These are phyloP conservation scores for Apium graveolens DNA, from an alignment of 129 eudicot genomes.

Conservation along the genomic window DNA sequence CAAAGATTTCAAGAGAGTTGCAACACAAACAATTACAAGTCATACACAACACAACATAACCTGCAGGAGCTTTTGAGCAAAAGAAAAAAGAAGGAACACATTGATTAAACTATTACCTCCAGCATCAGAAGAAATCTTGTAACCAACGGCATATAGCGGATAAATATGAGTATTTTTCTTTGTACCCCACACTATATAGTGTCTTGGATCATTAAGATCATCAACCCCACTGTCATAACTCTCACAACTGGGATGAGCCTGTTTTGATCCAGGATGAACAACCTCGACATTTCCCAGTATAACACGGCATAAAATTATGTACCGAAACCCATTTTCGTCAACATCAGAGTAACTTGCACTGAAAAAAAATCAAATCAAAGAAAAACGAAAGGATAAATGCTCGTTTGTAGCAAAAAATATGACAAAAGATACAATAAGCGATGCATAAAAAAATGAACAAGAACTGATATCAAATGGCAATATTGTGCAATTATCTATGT, in stretches of 20 bases:
- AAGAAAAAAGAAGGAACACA: neutral
- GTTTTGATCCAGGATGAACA: conserved; percentile 57
- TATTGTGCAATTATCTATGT: neutral
- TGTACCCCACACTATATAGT: conserved; percentile 73
- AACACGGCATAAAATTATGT: conserved; percentile 78
- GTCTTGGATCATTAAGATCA: conserved; percentile 54
- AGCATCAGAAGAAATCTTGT: conserved; percentile 39
- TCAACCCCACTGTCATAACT: conserved; percentile 83
- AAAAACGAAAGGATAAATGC: neutral
- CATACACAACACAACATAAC: neutral
- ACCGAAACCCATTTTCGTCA: conserved; percentile 88
- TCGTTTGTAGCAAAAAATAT: neutral
- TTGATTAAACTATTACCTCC: conserved; percentile 42
- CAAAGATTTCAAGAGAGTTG: neutral
- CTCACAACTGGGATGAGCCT: conserved; percentile 59
- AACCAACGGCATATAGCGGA: conserved; percentile 66
- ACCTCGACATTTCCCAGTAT: conserved; percentile 88
- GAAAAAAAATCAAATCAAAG: conserved; percentile 10
- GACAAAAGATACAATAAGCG: neutral
- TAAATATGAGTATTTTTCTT: conserved; percentile 69
- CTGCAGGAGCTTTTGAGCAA: neutral
- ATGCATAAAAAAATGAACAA: neutral
- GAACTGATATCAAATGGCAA: neutral
- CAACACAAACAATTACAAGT: neutral
- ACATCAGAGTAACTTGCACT: conserved; percentile 61